Base-by-base conservation (phyloP, 306 rosid genomes). In the Vigna unguiculata region DNA sequence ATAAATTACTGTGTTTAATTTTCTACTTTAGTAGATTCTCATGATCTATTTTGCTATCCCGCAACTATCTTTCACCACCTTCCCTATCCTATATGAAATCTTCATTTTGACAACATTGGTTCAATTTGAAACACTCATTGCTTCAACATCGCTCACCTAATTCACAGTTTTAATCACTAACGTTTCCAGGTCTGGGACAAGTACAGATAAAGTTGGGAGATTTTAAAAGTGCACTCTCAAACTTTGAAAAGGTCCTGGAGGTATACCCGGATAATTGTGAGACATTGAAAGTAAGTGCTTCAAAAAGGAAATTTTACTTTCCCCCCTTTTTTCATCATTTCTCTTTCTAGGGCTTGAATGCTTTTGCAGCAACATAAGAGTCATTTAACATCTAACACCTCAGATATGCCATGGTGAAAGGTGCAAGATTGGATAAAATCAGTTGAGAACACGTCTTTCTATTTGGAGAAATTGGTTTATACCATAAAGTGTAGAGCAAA, bases 171-270 rank as follows among this genome's bases (percentile, higher is more conserved):
- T 62, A 69, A 77, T 67, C 85, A 52, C 71, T 77, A 61, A 20
- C 81, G 65, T 48, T 78, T 67, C 75, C 83, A 95, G 97, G 99
- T 71, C 85, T 95, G 90, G 99, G 99, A 65, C 99, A 95, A 86
- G 97, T 95, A 48, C 97, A 95, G 77, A 84, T 95, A 82, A 91
- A 95, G 87, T 84, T 95, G 93, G 97, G 99, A 69, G 99, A 95
- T 84, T 81, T 91, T 72, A 92, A 71, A 86, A 95, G 99, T 85
- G 97, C 99, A 57, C 85, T 87, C 62, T 83, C 93, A 47, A 95
- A 95, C 85, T 90, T 95, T 69, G 97, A 95, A 57, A 95, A 92
- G 90, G 97, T 95, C 80, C 81, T 92, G 89, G 97, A 92, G 84
- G 90, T 89, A 68, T 89, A 88, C 81, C 96, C 96, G 0, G 97